A percentile compares a stretch with the other conserved stretches of the same genome.
Evolutionary conservation across 306 rosid genomes (phyloP).

Genomic region (Hippophae gyantsensis): DNA sequence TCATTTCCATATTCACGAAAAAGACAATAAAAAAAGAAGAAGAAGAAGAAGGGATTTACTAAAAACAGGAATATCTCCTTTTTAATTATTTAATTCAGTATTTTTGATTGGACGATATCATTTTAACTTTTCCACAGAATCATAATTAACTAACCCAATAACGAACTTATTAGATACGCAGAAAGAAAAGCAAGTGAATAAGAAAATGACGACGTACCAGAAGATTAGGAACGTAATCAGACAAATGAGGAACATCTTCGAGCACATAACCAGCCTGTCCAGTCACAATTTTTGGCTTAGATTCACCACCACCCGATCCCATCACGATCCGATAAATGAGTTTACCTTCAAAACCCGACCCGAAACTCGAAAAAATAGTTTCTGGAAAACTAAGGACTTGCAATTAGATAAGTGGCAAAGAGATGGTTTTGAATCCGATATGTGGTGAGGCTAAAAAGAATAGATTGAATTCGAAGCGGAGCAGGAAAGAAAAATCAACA

Average conservation of each 20-base stretch:
- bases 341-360: constrained; percentile 9
- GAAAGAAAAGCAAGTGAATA: no score
- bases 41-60: neutral
- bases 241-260: constrained; percentile 80
- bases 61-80: no score
- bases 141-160: neutral
- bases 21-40: no score
- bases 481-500: neutral
- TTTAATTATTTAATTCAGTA: no score
- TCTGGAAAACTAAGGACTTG: neutral
- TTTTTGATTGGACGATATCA: no score
- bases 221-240: constrained; percentile 63
- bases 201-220: constrained; percentile 41
- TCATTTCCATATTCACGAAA: neutral
- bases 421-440: neutral
- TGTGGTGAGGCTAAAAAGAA: neutral
- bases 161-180: no score
- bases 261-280: constrained; percentile 66
- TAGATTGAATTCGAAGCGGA: neutral
- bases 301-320: constrained; percentile 25
- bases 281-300: constrained; percentile 27
- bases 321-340: constrained; percentile 11
- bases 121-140: no score
- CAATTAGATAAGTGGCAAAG: no score
- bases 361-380: neutral